A percentile compares a stretch with the other conserved stretches of the same genome.
phyloP scores from a whole-genome alignment of 768 basidiomycete genomes.

The Boletus tomentosulus region DNA sequence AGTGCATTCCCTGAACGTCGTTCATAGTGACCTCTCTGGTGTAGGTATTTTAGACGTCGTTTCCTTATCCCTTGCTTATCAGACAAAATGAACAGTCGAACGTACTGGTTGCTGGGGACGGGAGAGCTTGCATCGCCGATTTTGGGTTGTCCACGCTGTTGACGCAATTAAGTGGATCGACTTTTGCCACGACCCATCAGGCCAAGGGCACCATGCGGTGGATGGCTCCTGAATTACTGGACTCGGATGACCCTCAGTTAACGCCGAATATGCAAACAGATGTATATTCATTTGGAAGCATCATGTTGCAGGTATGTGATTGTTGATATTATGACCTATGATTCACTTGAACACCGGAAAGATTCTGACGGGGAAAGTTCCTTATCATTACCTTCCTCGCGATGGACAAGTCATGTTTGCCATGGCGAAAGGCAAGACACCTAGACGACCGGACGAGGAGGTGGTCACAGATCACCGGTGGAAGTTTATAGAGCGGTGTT shows the following conservation, averaged over 20 bases:
- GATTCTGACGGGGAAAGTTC: conserved; percentile 2
- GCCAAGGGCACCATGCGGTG: neutral
- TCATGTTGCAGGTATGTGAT: conserved; percentile 11
- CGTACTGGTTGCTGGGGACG: neutral
- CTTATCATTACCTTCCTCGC: neutral
- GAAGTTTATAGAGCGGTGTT: neutral
- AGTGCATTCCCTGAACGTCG: neutral
- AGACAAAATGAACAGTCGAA: neutral
- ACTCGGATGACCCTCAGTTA: neutral
- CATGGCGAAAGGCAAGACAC: neutral
- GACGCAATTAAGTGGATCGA: neutral
- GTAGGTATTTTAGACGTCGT: neutral
- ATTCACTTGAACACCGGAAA: neutral
- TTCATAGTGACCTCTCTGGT: neutral
- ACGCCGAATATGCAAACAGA: neutral
- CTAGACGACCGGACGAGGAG: neutral
- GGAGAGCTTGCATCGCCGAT: conserved; percentile 1
- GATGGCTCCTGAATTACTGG: neutral
- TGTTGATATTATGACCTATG: neutral
- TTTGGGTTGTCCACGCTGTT: conserved; percentile 7
- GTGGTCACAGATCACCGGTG: neutral
- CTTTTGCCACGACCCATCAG: neutral
- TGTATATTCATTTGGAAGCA: conserved; percentile 7
- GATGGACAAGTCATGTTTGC: conserved; percentile 1
- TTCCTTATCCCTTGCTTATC: neutral